Conservation (phyloP, 306 rosid genomes). For the Quercus cerris region DNA sequence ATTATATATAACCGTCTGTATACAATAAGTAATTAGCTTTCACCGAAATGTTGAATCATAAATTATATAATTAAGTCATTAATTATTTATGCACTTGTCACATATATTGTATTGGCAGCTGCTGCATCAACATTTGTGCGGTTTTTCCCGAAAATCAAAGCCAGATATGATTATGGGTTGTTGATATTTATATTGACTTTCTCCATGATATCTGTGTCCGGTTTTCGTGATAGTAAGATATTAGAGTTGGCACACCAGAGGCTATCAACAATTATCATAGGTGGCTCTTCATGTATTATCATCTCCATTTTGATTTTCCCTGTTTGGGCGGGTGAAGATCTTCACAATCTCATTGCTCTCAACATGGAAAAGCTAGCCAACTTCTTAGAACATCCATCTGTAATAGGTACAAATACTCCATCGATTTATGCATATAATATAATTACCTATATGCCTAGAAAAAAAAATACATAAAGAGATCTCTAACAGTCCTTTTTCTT, state of each 20-base stretch:
- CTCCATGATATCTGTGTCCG: slow-evolving; percentile 65
- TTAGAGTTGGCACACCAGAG: slow-evolving; percentile 58
- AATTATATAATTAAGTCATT: not conserved
- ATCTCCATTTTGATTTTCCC: slow-evolving; percentile 69
- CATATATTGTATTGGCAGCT: slow-evolving; percentile 43
- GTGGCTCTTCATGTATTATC: slow-evolving; percentile 59
- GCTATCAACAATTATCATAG: slow-evolving; percentile 59
- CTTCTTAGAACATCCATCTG: slow-evolving; percentile 56
- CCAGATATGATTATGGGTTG: slow-evolving; percentile 81
- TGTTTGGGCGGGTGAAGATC: slow-evolving; percentile 93
- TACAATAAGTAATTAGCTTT: too few species aligned
- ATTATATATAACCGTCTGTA: too few species aligned
- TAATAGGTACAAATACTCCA: not conserved
- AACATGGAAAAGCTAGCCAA: slow-evolving; percentile 56
- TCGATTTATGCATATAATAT: not conserved
- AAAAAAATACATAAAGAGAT: too few species aligned
- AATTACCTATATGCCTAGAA: not conserved
- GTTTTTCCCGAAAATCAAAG: slow-evolving; percentile 69
- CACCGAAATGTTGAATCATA: not conserved
- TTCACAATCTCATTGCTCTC: slow-evolving; percentile 55
- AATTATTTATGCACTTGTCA: not conserved
- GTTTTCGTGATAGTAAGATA: slow-evolving; percentile 63
- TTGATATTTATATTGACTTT: slow-evolving; percentile 71
- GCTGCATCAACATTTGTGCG: slow-evolving; percentile 60
- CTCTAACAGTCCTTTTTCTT: too few species aligned